These are phyloP conservation scores for Endogone sp. DNA, from an alignment of 192 early-diverging fungal genomes.

Conservation along the genomic window DNA sequence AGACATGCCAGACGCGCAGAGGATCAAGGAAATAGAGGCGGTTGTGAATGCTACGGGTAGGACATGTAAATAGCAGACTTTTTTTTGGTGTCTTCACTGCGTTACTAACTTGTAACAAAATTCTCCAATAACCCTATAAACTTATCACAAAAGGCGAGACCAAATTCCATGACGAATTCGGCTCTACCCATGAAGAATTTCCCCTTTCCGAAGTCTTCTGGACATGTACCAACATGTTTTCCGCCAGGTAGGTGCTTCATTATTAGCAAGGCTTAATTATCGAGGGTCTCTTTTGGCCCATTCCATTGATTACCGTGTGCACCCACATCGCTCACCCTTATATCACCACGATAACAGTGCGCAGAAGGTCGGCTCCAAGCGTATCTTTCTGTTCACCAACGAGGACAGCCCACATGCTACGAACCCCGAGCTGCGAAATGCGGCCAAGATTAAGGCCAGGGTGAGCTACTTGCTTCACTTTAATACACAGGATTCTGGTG, in stretches of 20 bases:
- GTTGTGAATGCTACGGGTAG: slow-evolving; percentile 45
- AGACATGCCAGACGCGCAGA: slow-evolving; percentile 52
- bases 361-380: slow-evolving; percentile 48
- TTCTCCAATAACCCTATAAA: too few relatives aligned
- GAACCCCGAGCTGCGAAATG: slow-evolving; percentile 40
- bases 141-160: slow-evolving; percentile 29
- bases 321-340: neutral
- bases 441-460: slow-evolving; percentile 53
- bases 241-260: slow-evolving; percentile 37
- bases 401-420: slow-evolving; percentile 57
- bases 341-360: slow-evolving; percentile 20
- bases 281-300: neutral
- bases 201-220: slow-evolving; percentile 62
- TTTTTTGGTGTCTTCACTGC: neutral
- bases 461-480: slow-evolving; percentile 19
- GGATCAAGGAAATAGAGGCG: slow-evolving; percentile 55
- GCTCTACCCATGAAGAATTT: slow-evolving; percentile 43
- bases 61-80: neutral
- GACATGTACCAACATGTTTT: slow-evolving; percentile 56
- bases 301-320: too few relatives aligned
- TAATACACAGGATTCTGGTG: too few relatives aligned
- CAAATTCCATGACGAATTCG: slow-evolving; percentile 43
- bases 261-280: neutral
- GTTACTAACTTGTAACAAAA: too few relatives aligned
- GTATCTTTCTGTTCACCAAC: slow-evolving; percentile 72